phyloP scores from a whole-genome alignment of 2,329 filamentous ascomycete species.

The Paraphoma chrysanthemicola region DNA sequence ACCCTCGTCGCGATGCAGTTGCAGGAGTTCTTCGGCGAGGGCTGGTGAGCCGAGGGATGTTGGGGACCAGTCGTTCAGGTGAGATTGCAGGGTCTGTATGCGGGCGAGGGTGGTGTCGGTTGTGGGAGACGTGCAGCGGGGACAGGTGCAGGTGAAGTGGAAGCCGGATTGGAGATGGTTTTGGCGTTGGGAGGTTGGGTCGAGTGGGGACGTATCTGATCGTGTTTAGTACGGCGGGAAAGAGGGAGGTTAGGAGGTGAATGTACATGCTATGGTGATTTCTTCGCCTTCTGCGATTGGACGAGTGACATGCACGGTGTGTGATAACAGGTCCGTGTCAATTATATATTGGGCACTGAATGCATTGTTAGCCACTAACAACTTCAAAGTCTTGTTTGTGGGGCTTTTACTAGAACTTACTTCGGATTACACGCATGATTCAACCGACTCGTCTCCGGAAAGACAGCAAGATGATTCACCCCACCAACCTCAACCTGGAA shows the following conservation, averaged over 20 bases:
- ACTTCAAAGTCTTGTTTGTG: no score
- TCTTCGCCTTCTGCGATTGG: constrained; percentile 46
- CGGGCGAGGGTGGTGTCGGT: constrained; percentile 41
- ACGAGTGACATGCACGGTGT: constrained; percentile 48
- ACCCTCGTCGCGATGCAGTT: constrained; percentile 45
- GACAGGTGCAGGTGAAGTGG: constrained; percentile 52
- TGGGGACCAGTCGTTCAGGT: constrained; percentile 40
- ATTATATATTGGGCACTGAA: constrained; percentile 52
- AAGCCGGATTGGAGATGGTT: constrained; percentile 42
- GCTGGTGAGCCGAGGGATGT: constrained; percentile 22
- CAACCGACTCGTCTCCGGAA: constrained; percentile 49
- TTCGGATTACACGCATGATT: constrained; percentile 52
- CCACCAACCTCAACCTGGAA: constrained; percentile 39
- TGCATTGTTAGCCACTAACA: no score
- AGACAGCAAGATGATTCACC: constrained; percentile 42
- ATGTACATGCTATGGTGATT: constrained; percentile 50
- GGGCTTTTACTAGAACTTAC: constrained; percentile 19
- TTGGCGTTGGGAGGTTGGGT: constrained; percentile 37
- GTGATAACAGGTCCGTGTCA: constrained; percentile 44
- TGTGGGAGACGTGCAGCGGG: constrained; percentile 38
- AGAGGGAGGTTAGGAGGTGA: neutral
- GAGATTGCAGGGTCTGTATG: constrained; percentile 40
- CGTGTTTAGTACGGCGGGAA: neutral
- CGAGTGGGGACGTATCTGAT: constrained; percentile 47
- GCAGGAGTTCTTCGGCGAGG: constrained; percentile 42